Evolutionary conservation across 352 stramenopile species (phyloP), one percentile per base, ranked within the genome.

Genomic region (Phytophthora agathidicida): DNA sequence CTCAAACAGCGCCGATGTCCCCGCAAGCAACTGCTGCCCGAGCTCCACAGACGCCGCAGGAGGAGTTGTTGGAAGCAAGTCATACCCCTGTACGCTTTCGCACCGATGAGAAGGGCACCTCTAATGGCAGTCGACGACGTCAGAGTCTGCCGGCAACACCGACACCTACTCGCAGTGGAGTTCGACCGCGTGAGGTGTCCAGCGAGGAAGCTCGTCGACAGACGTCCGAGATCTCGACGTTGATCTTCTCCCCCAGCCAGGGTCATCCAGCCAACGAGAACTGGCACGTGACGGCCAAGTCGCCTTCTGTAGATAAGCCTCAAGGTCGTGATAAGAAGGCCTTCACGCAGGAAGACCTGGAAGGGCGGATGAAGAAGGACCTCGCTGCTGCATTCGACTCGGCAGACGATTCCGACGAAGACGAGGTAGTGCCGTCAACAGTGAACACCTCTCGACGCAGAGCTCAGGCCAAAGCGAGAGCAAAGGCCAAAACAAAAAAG

Each of bases 251-350:
- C 5, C 77, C 80, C 8, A 78, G 44, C 52, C 71, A 74, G 53
- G 57, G 71, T 33, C 47, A 69, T 11, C 17, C 36, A 24, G 30
- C 48, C 9, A 55, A 56, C n/a, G 61, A 54, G 7, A 63, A 48
- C 30, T 90, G 83, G 80, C 70, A 86, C 16, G 80, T 92, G 27
- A 86, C 71, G 1, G 77, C 71, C 3, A 83, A 83, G 44, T 87
- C 78, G 0, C 78, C 83, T 24, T 75, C 71, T 3, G 64, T 88
- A 14, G 60, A 73, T 1, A 69, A 65, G 36, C 28, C 27, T 27
- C 54, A 51, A 17, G 39, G 41, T 26, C 49, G 36, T 6, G 46
- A 38, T 8, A 68, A 68, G 33, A 57, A 73, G 37, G 32, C 39
- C 26, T 80, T 82, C 46, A 74, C 72, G n/a, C 75, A 88, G 41